phyloP scores from a whole-genome alignment of 306 rosid genomes.

The Malus fusca region DNA sequence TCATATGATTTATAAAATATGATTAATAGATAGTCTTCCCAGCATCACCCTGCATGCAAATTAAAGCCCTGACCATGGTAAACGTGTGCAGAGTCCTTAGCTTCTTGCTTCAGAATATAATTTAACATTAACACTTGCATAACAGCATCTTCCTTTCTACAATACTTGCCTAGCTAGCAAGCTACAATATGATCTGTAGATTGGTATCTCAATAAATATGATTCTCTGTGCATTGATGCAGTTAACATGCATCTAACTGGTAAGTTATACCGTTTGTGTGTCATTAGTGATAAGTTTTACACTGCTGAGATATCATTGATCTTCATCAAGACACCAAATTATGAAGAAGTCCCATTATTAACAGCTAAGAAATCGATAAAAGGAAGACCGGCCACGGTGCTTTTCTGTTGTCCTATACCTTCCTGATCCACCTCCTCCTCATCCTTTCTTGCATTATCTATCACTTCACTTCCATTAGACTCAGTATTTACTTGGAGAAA shows the following conservation, averaged over 20 bases:
- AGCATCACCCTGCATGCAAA: not conserved
- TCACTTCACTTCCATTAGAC: slow-evolving; percentile 73
- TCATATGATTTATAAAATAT: no score
- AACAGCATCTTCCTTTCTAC: not conserved
- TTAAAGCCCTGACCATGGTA: not conserved
- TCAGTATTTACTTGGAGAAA: slow-evolving; percentile 70
- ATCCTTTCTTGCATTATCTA: slow-evolving; percentile 50
- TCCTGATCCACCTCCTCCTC: slow-evolving; percentile 72
- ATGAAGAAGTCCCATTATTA: slow-evolving; percentile 22
- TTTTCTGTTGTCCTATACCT: slow-evolving; percentile 12
- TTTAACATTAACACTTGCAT: not conserved
- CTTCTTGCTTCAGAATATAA: not conserved
- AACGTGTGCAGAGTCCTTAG: not conserved
- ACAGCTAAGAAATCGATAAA: slow-evolving; percentile 60
- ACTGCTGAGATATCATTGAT: not conserved
- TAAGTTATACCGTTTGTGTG: not conserved
- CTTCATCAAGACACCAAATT: slow-evolving; percentile 1
- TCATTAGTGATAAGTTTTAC: not conserved
- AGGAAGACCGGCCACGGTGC: slow-evolving; percentile 23
- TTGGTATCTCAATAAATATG: not conserved
- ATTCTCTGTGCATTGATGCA: not conserved
- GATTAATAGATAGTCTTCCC: no score
- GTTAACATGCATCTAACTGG: not conserved
- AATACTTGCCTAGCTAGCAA: not conserved
- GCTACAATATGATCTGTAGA: not conserved